Evolutionary conservation across 805 yeast species (phyloP), one percentile per base, ranked within the genome.

Genomic region (Saccharomycopsis sp.): DNA sequence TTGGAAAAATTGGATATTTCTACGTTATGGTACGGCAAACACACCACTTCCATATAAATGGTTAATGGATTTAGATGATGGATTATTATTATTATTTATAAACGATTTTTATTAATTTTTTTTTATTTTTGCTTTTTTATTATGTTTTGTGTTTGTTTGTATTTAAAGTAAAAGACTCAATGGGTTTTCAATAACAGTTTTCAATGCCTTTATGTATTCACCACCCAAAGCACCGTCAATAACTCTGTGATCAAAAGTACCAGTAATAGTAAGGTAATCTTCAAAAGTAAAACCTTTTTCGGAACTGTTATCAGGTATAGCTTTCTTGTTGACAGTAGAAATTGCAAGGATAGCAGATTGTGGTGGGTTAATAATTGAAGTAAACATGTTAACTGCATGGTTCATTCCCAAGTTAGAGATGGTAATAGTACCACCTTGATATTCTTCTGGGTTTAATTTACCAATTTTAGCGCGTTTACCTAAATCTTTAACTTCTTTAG

Each of bases 321-420:
- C 96, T 61, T 79, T 83, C 72, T 86, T 87, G 64, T 84, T 87
- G 50, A 82, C 80, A 31, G 98, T 90, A 59, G 96, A 96, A 56
- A 93, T 77, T 51, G 99, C 98, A 58, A 93, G 68, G 59, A 93
- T 93, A 41, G 96, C 81, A 41, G 89, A 75, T 70, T 90, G 98
- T 44, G 99, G 99, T 52, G 96, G 97, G 77, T 93, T 93, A 66
- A 93, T 81, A 67, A 93, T 93, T 29, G 98, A 90, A 24, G 98
- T 90, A 79, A 93, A 93, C 63, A 83, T 60, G 53, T 79, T 74
- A 38, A 90, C 97, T 45, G 98, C 97, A 47, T 71, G 77, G 79
- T 93, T 93, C 98, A 93, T 93, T 63, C 99, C 99, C 75, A 93
- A 74, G 82, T 93, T 93, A 54, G 97, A 93, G 61, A 93, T 90